phyloP scores from a whole-genome alignment of 805 yeast species.

The Saccharomycopsis vini region DNA sequence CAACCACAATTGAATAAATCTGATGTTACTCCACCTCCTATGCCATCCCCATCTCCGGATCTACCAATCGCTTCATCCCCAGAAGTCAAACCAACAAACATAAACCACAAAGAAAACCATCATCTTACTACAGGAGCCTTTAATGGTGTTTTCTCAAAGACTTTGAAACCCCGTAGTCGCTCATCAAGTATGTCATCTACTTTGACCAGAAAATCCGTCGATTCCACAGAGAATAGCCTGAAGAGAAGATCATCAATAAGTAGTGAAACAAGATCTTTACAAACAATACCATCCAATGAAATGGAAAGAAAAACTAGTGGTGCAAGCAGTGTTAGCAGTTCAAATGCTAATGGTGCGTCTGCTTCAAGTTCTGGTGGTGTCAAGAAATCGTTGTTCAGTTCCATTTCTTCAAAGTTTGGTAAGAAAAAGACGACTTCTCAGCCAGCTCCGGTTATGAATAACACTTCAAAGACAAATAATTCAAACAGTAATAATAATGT shows the following conservation, averaged over 20 bases:
- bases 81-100: no score
- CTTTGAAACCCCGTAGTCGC: slow-evolving; percentile 11
- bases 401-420: slow-evolving; percentile 25
- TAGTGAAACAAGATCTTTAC: slow-evolving; percentile 3
- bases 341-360: background rate
- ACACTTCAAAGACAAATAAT: background rate
- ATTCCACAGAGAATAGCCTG: slow-evolving; percentile 2
- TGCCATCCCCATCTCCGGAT: background rate
- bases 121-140: no score
- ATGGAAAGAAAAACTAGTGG: slow-evolving; percentile 1
- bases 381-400: slow-evolving; percentile 25
- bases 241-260: slow-evolving; percentile 11
- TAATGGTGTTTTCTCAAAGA: no score
- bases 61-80: background rate
- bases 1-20: background rate
- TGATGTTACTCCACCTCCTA: no score
- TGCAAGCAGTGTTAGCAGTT: background rate
- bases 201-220: slow-evolving; percentile 13
- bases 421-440: slow-evolving; percentile 17
- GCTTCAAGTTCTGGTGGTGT: slow-evolving; percentile 1
- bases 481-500: no score
- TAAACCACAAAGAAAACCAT: no score
- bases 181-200: slow-evolving; percentile 14
- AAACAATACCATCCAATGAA: slow-evolving; percentile 2
- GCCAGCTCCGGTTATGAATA: background rate